Percentiles rank a stretch among this genome's conserved stretches.
These are phyloP conservation scores for Tuber umbilicatum DNA, from an alignment of 495 filamentous ascomycete genomes.

Conservation along the genomic window DNA sequence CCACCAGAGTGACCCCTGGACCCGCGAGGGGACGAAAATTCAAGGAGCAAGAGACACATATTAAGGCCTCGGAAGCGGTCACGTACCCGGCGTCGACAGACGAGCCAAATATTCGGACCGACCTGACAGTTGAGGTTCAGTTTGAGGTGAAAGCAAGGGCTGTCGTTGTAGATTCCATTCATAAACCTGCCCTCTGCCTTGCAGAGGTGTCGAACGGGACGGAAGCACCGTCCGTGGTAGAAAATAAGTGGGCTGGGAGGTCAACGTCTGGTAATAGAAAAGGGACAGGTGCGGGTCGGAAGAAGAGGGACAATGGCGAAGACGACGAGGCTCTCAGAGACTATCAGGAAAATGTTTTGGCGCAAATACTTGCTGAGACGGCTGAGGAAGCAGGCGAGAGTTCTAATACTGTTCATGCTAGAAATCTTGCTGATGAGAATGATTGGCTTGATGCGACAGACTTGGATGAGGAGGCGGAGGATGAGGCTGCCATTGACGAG, in stretches of 20 bases:
- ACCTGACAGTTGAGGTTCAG: background rate
- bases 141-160: background rate
- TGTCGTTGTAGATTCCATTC: background rate
- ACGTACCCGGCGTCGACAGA: background rate
- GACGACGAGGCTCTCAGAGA: constrained; percentile 59
- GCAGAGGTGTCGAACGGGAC: background rate
- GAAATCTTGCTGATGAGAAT: constrained; percentile 50
- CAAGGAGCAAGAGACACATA: background rate
- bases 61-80: background rate
- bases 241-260: background rate
- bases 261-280: constrained; percentile 28
- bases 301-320: constrained; percentile 36
- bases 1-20: background rate
- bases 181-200: background rate
- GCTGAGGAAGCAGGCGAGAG: constrained; percentile 8
- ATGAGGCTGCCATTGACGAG: constrained; percentile 29
- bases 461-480: constrained; percentile 18
- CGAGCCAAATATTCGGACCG: background rate
- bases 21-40: background rate
- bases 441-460: constrained; percentile 34
- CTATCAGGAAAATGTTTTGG: constrained; percentile 65
- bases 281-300: constrained; percentile 17
- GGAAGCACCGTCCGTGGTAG: background rate
- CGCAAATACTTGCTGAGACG: constrained; percentile 25
- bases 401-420: constrained; percentile 10